Conservation (phyloP, 2,329 filamentous ascomycete species). For the Hypoxylon sp. region DNA sequence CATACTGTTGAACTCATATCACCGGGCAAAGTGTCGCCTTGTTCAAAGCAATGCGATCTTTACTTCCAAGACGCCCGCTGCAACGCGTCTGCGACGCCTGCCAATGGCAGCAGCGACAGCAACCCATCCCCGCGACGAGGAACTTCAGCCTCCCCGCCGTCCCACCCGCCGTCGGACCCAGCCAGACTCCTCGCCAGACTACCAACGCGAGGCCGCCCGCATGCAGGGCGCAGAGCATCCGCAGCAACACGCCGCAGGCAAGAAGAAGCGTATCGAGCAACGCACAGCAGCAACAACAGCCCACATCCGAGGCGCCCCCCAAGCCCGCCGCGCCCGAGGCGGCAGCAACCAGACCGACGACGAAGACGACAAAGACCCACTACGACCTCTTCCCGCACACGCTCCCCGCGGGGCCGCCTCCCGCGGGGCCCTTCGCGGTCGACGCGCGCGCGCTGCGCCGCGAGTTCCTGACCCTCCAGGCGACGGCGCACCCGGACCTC, state of each 20-base stretch:
- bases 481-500: conserved; percentile 80
- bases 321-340: neutral
- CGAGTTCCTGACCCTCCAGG: conserved; percentile 89
- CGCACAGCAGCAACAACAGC: no score
- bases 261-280: conserved; percentile 22
- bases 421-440: conserved; percentile 79
- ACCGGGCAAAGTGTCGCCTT: neutral
- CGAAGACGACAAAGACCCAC: conserved; percentile 68
- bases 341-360: neutral
- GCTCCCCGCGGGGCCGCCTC: conserved; percentile 81
- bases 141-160: conserved; percentile 15
- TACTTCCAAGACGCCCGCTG: conserved; percentile 37
- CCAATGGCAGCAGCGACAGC: conserved; percentile 26
- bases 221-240: neutral
- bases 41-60: conserved; percentile 40
- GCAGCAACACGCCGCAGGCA: conserved; percentile 7
- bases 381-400: conserved; percentile 91
- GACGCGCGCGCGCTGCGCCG: conserved; percentile 76
- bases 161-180: neutral
- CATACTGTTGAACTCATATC: neutral
- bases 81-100: conserved; percentile 49
- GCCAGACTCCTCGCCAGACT: neutral
- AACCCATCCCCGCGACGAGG: conserved; percentile 24
- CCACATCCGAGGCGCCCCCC: conserved; percentile 3
- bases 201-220: neutral